phyloP scores from a whole-genome alignment of 2,329 filamentous ascomycete species.

The Curvularia verruculosa region DNA sequence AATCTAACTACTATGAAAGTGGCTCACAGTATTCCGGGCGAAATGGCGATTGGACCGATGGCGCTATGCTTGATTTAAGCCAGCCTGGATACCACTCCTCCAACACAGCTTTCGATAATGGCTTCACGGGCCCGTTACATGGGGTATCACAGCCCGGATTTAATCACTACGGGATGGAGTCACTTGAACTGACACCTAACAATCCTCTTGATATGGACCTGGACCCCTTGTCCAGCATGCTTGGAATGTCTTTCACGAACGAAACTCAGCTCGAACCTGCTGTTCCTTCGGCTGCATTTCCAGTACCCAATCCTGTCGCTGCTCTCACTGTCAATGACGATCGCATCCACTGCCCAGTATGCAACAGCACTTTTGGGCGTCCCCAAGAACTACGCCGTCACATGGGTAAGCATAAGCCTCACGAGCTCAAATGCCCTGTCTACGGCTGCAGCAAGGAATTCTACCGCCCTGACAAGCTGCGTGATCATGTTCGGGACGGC shows the following conservation, averaged over 20 bases:
- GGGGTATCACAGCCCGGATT: neutral
- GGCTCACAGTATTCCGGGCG: neutral
- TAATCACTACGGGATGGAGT: neutral
- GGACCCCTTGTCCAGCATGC: neutral
- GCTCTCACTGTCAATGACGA: neutral
- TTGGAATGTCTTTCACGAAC: neutral
- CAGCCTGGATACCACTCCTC: neutral
- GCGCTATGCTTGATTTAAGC: too few species aligned
- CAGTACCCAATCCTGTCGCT: neutral
- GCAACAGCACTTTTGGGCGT: constrained; percentile 15
- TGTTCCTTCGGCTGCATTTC: neutral
- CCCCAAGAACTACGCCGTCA: constrained; percentile 27
- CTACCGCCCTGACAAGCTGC: constrained; percentile 25
- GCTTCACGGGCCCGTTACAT: too few species aligned
- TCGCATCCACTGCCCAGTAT: constrained; percentile 9
- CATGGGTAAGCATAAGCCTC: constrained; percentile 18
- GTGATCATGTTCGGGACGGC: constrained; percentile 17
- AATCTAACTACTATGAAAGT: neutral
- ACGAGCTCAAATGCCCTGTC: constrained; percentile 10
- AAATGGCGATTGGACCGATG: too few species aligned
- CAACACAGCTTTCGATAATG: too few species aligned
- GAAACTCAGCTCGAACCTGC: neutral
- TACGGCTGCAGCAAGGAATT: constrained; percentile 20
- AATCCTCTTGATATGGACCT: too few species aligned
- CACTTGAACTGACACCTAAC: too few species aligned